These are phyloP conservation scores for Agrostemma githago DNA, from an alignment of 148 eudicot genomes.

Conservation along the genomic window DNA sequence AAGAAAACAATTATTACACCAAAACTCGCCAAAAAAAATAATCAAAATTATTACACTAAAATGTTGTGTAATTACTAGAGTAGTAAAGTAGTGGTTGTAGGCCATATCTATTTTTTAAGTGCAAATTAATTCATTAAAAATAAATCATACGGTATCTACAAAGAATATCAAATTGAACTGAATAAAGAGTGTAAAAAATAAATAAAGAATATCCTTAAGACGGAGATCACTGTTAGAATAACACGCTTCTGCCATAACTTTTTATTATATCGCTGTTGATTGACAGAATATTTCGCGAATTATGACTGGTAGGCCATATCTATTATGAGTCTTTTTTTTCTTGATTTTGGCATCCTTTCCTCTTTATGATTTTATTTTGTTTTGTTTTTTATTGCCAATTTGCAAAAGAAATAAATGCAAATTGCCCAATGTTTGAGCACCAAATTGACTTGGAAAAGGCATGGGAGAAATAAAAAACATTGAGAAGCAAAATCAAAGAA, in stretches of 20 bases:
- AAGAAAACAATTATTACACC: neutral
- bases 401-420: constrained; percentile 10
- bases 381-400: constrained; percentile 20
- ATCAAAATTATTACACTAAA: neutral
- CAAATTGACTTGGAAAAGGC: constrained; percentile 16
- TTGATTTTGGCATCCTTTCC: constrained; percentile 8
- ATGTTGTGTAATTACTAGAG: too few species aligned
- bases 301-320: constrained; percentile 13
- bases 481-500: neutral
- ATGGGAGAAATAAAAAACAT: neutral
- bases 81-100: neutral
- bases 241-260: too few species aligned
- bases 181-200: too few species aligned
- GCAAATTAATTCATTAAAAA: too few species aligned
- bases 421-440: neutral
- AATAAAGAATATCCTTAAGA: too few species aligned
- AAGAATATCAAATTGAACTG: too few species aligned
- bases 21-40: neutral
- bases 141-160: too few species aligned
- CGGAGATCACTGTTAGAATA: too few species aligned
- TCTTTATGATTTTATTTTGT: constrained; percentile 2
- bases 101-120: too few species aligned
- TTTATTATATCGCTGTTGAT: too few species aligned
- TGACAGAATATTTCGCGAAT: too few species aligned
- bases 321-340: neutral